These are phyloP conservation scores for Mediolabrus comicus DNA, from an alignment of 108 stramenopile genomes.

Conservation along the genomic window DNA sequence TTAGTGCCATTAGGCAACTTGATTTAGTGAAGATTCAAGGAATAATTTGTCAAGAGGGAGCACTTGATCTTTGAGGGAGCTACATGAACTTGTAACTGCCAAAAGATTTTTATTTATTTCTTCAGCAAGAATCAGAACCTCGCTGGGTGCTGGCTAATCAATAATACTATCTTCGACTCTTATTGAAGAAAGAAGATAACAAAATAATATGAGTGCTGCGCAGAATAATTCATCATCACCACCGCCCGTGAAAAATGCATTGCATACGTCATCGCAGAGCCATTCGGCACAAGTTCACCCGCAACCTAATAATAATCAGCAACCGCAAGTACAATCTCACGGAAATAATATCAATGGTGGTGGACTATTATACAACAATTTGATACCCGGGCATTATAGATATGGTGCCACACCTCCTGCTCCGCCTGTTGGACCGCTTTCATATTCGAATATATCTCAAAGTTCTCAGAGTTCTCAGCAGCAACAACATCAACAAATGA, in stretches of 20 bases:
- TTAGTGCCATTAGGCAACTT: too few species aligned
- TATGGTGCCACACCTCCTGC: slow-evolving; percentile 32
- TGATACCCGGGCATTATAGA: slow-evolving; percentile 47
- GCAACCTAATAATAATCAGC: background rate
- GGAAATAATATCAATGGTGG: too few species aligned
- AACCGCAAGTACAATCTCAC: background rate
- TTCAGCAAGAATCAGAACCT: too few species aligned
- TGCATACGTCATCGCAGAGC: background rate
- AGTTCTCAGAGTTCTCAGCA: slow-evolving; percentile 9
- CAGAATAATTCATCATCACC: background rate
- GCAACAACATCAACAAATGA: slow-evolving; percentile 1
- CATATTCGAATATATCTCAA: slow-evolving; percentile 9
- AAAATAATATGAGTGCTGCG: background rate
- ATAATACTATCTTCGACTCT: too few species aligned
- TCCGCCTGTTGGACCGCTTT: slow-evolving; percentile 39
- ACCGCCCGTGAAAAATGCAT: background rate
- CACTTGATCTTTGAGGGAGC: too few species aligned
- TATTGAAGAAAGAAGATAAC: background rate
- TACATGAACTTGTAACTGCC: too few species aligned
- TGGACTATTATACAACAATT: slow-evolving; percentile 38
- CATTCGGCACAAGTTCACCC: background rate
- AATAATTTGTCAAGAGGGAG: too few species aligned
- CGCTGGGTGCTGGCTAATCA: too few species aligned
- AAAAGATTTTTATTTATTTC: too few species aligned
- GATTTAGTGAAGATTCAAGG: too few species aligned